Base-by-base conservation (phyloP, 306 rosid species). In the Mimosa pudica region DNA sequence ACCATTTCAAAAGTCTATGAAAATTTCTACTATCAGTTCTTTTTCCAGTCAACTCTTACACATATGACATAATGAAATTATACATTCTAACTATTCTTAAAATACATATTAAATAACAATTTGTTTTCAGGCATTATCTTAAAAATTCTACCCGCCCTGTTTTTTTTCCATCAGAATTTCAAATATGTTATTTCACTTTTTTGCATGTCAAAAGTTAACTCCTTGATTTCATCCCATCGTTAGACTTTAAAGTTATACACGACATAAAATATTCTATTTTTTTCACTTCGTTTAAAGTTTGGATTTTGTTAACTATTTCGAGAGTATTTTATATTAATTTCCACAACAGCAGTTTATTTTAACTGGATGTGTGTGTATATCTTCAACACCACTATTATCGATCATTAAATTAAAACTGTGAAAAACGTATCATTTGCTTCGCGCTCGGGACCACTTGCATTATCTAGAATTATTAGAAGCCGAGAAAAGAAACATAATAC, bases 401-500 rank as follows among this genome's bases (percentile, higher is more conserved):
- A 17, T 67, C 65, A 8, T 13, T 58, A 30, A 67, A 8, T 13
- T 58, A 30, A 67, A 10, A 41, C 8, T 12, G n/a, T 8, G 10
- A 41, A 8, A 66, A 32, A 66, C 14, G 17, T 4, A 63, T 3
- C 0, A 8, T 7, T 60, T 10, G 20, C 33, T 24, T 24, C 35
- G 9, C n/a, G 63, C 35, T 24, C n/a, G 63, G 76, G 76, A 8
- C 63, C 63, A 72, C 38, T 51, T 7, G 20, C 64, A 74, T 61
- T 11, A 63, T 71, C n/a, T 24, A 69, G 8, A 79, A 77, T 54
- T 11, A 73, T 71, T 82, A n/a, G 77, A 71, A 79, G 7, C 74
- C 74, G 62, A 83, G 36, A 77, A 82, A 80, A 80, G 63, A 82
- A 82, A 42, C 63, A 57, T 48, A 82, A 69, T 85, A 68, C 44